Evolutionary conservation across 371 early-diverging fungal species (phyloP), one percentile per base, ranked within the genome.

Genomic region (Gilbertella persicaria): DNA sequence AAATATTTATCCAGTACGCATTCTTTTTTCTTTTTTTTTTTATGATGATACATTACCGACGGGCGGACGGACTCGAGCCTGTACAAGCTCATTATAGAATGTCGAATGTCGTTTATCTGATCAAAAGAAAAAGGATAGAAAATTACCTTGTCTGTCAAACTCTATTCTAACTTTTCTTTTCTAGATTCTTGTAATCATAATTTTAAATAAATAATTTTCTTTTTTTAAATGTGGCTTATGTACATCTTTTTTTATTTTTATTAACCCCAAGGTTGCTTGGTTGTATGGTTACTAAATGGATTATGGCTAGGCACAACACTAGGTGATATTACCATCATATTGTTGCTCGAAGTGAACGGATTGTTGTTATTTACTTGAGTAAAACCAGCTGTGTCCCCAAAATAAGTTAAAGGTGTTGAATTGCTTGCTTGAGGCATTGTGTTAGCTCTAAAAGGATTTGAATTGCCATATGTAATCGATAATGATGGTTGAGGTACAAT

Each of bases 41-140:
- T 13, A 42, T 52, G 62, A 62, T 57, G 62, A 62, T 48, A 62
- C 55, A 28, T 33, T 45, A 47, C 45, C 58, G 62, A 62, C 62
- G 62, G 62, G 62, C 62, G 62, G 62, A 62, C 62, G 57, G 62
- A 62, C 62, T 51, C 46, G 62, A 57, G 62, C 57, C 51, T 62
- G 62, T 62, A 49, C 49, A 62, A 40, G 52, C 57, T 53, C 57
- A 57, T 35, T 51, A 37, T 37, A 37, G 62, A 62, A 62, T 62
- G 62, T 62, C 57, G 62, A 62, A 57, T 62, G 62, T 62, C 62
- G 60, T 44, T 56, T 62, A 39, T 53, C 53, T 59, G 59, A 53
- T 46, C 14, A 19, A 24, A 38, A 20, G 6, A 33, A 20, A 12
- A 5, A 21, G 23, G 21, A 33, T 17, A 20, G 26, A 19, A 23